A percentile compares a stretch with the other conserved stretches of the same genome.
Evolutionary conservation across 768 basidiomycete species (phyloP).

Genomic region (Podaxis mareebaensis): DNA sequence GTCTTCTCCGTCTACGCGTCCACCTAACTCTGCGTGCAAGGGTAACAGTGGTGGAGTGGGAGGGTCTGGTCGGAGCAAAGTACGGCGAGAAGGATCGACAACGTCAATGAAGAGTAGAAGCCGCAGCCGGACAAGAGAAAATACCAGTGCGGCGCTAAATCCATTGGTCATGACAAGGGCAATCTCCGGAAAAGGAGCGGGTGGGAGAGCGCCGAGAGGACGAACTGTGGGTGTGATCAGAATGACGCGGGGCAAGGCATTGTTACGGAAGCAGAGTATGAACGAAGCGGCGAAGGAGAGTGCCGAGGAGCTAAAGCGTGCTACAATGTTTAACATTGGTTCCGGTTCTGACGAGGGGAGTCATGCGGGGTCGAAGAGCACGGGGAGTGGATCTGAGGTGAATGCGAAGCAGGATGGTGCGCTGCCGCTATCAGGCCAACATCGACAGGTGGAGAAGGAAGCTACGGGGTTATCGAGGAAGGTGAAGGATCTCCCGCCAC

Average conservation of each 20-base stretch:
- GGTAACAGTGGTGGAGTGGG: constrained; percentile 1
- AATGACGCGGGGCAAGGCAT: constrained; percentile 2
- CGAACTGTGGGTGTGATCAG: neutral
- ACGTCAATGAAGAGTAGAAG: constrained; percentile 12
- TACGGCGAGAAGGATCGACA: neutral
- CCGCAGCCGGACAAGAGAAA: constrained; percentile 9
- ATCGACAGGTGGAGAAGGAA: neutral
- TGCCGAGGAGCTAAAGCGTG: constrained; percentile 7
- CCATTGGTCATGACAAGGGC: constrained; percentile 12
- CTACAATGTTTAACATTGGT: constrained; percentile 11
- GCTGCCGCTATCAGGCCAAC: neutral
- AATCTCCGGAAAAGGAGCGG: constrained; percentile 3
- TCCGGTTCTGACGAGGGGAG: constrained; percentile 8
- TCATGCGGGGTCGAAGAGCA: constrained; percentile 10
- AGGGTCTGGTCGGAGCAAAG: neutral
- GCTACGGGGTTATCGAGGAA: neutral
- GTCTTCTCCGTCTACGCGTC: neutral
- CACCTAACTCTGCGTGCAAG: neutral
- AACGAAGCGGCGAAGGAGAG: constrained; percentile 5
- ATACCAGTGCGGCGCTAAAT: neutral
- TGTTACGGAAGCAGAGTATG: constrained; percentile 5
- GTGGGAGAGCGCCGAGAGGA: neutral
- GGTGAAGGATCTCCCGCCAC: neutral
- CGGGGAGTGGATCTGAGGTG: constrained; percentile 4
- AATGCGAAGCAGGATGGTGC: neutral